Conservation (phyloP, 176 grass and related monocot species). For the Aegilops umbellulata region DNA sequence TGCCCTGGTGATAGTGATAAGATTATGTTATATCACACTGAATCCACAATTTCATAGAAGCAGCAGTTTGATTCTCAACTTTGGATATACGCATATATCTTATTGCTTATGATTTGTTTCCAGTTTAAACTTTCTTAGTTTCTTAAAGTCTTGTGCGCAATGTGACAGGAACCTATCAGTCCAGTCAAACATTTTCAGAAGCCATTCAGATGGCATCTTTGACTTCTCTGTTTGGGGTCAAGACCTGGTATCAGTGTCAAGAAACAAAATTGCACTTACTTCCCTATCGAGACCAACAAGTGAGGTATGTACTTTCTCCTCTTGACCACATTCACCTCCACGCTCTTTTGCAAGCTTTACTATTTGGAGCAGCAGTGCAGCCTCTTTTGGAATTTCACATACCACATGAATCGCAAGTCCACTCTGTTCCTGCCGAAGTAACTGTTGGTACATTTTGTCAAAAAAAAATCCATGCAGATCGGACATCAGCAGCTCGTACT, state of each 20-base stretch:
- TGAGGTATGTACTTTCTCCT: slow-evolving; percentile 47
- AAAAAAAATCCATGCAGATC: slow-evolving; percentile 17
- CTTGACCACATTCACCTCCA: background rate
- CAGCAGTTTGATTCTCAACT: background rate
- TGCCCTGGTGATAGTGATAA: background rate
- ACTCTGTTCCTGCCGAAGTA: background rate
- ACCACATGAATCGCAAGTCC: background rate
- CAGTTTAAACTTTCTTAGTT: slow-evolving; percentile 11
- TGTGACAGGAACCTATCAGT: slow-evolving; percentile 59
- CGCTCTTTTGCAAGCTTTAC: background rate
- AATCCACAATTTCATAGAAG: background rate
- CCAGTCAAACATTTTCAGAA: slow-evolving; percentile 69
- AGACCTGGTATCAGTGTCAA: slow-evolving; percentile 80
- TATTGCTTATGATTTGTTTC: slow-evolving; percentile 13
- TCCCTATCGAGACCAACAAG: slow-evolving; percentile 61
- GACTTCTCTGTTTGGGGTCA: slow-evolving; percentile 77
- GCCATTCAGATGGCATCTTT: slow-evolving; percentile 78
- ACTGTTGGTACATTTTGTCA: slow-evolving; percentile 5
- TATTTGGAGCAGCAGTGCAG: slow-evolving; percentile 7
- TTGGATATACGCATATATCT: slow-evolving; percentile 20
- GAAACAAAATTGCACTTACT: slow-evolving; percentile 81
- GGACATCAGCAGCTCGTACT: slow-evolving; percentile 64
- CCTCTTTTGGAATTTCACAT: slow-evolving; percentile 1
- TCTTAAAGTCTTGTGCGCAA: background rate
- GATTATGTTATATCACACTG: background rate